phyloP scores from a whole-genome alignment of 441 rosid genomes.

The Raphanus hybrid region DNA sequence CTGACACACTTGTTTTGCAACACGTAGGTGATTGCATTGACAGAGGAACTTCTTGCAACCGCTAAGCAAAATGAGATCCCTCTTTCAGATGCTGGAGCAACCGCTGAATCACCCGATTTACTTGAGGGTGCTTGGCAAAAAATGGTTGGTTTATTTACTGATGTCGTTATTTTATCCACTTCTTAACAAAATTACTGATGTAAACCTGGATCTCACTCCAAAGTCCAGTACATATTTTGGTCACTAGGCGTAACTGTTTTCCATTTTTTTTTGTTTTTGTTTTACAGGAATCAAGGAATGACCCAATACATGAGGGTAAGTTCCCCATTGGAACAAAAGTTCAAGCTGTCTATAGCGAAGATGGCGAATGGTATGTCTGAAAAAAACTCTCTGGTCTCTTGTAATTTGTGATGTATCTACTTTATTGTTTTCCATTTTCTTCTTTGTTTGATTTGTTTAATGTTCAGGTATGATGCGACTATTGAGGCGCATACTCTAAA shows the following conservation, averaged over 20 bases:
- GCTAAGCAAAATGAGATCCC: conserved; percentile 79
- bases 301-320: conserved; percentile 53
- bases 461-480: conserved; percentile 92
- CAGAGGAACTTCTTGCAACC: conserved; percentile 90
- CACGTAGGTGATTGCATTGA: conserved; percentile 85
- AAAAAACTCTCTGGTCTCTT: conserved; percentile 26
- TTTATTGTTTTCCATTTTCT: conserved; percentile 31
- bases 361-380: conserved; percentile 87
- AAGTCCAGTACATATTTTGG: background rate
- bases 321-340: conserved; percentile 88
- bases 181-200: conserved; percentile 6
- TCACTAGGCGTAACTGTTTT: background rate
- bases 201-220: background rate
- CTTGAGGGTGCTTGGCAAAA: conserved; percentile 49
- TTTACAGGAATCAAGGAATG: conserved; percentile 50
- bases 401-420: conserved; percentile 22
- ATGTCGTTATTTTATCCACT: background rate
- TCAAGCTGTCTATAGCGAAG: conserved; percentile 98
- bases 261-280: background rate
- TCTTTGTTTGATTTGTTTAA: conserved; percentile 68
- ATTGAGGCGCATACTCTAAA: conserved; percentile 75
- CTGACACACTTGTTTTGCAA: conserved; percentile 42
- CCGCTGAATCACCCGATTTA: conserved; percentile 43
- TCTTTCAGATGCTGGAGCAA: conserved; percentile 55
- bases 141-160: conserved; percentile 36